These are phyloP conservation scores for Amphicarpaea edgeworthii DNA, from an alignment of 306 rosid genomes.

Conservation along the genomic window DNA sequence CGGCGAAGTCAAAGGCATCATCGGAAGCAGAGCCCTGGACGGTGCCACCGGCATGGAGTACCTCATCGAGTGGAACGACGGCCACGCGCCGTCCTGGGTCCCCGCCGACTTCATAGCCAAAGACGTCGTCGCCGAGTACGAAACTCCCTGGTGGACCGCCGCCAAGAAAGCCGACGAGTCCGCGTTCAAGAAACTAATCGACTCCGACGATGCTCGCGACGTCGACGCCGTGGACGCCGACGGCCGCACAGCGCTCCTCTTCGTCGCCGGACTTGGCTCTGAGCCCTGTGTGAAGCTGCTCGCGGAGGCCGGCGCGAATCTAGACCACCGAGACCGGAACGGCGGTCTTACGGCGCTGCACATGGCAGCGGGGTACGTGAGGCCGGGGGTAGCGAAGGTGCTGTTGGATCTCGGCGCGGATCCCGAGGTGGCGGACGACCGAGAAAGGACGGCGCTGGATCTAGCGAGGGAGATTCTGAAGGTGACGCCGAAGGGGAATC, in stretches of 20 bases:
- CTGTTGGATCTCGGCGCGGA: constrained; percentile 72
- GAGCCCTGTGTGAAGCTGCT: constrained; percentile 65
- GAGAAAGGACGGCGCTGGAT: constrained; percentile 69
- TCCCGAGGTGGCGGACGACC: constrained; percentile 63
- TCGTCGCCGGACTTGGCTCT: constrained; percentile 81
- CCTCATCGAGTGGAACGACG: constrained; percentile 86
- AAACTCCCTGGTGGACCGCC: constrained; percentile 91
- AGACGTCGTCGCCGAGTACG: constrained; percentile 85
- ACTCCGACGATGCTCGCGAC: constrained; percentile 66
- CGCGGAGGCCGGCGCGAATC: constrained; percentile 67
- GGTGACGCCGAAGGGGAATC: constrained; percentile 80
- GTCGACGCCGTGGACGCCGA: constrained; percentile 72
- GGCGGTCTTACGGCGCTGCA: constrained; percentile 78
- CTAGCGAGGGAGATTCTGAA: constrained; percentile 67
- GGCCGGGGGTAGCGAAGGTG: constrained; percentile 67
- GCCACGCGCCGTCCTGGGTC: constrained; percentile 85
- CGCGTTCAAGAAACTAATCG: constrained; percentile 50
- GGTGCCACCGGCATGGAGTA: constrained; percentile 72
- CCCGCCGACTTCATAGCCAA: constrained; percentile 76
- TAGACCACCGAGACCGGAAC: constrained; percentile 63
- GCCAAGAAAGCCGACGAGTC: constrained; percentile 76
- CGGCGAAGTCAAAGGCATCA: constrained; percentile 81
- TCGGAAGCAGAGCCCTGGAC: constrained; percentile 69
- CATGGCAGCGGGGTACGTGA: constrained; percentile 84
- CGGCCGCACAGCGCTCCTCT: constrained; percentile 76